A percentile compares a stretch with the other conserved stretches of the same genome.
phyloP scores from a whole-genome alignment of 1,284 basidiomycete species.

The Irpex sp. region DNA sequence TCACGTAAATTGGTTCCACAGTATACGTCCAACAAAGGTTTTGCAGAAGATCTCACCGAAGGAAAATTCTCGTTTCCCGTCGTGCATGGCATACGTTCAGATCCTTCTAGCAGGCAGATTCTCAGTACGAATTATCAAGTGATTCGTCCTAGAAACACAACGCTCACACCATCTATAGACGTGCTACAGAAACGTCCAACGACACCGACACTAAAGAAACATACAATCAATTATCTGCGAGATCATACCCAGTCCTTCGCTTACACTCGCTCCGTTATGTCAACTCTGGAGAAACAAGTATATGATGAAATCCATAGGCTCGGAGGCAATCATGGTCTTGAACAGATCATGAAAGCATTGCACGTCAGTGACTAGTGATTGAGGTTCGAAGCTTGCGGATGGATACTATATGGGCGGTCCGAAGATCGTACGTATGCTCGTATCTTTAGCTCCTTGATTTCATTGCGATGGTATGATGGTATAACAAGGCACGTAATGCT shows the following conservation, averaged over 20 bases:
- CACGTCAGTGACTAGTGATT: slow-evolving; percentile 24
- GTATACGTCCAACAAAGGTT: slow-evolving; percentile 92
- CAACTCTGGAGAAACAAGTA: slow-evolving; percentile 52
- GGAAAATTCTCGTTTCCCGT: slow-evolving; percentile 97
- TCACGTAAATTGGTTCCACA: slow-evolving; percentile 25
- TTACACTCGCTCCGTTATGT: slow-evolving; percentile 66
- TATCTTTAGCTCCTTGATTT: no score
- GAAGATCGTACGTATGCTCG: neutral
- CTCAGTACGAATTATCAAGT: slow-evolving; percentile 56
- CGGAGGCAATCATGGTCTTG: slow-evolving; percentile 53
- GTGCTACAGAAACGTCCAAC: slow-evolving; percentile 85
- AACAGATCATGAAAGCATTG: slow-evolving; percentile 41
- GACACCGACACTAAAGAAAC: slow-evolving; percentile 74
- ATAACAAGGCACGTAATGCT: no score
- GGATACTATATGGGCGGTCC: neutral
- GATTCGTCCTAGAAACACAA: neutral
- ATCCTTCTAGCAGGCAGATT: slow-evolving; percentile 71
- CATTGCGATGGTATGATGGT: no score
- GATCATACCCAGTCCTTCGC: slow-evolving; percentile 72
- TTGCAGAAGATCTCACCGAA: slow-evolving; percentile 92
- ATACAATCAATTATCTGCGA: slow-evolving; percentile 76
- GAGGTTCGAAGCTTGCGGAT: neutral
- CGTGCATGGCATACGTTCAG: slow-evolving; percentile 82
- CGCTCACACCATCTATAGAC: slow-evolving; percentile 43
- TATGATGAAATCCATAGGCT: slow-evolving; percentile 50